Conservation (phyloP, 805 yeast species). For the Candida tibetensis region DNA sequence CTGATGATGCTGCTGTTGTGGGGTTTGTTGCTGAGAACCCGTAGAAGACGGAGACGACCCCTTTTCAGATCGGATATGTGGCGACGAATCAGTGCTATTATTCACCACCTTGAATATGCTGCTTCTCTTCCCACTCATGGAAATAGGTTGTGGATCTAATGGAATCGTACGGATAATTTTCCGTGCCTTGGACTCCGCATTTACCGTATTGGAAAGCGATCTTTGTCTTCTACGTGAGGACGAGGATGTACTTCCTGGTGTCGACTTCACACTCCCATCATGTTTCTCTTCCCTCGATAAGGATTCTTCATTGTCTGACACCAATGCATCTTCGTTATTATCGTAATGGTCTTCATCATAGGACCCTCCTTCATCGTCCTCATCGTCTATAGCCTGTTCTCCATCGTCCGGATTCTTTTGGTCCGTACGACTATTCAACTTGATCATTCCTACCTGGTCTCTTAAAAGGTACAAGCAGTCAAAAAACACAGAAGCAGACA, state of each 20-base stretch:
- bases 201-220: constrained; percentile 51
- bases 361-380: constrained; percentile 23
- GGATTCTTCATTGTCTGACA: constrained; percentile 16
- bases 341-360: constrained; percentile 31
- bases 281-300: constrained; percentile 4
- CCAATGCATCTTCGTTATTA: constrained; percentile 22
- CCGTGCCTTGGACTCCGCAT: constrained; percentile 72
- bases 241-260: constrained; percentile 40
- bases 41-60: constrained; percentile 4
- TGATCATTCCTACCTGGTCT: constrained; percentile 85
- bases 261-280: constrained; percentile 26
- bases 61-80: constrained; percentile 14
- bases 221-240: constrained; percentile 38
- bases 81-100: constrained; percentile 32
- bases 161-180: constrained; percentile 77
- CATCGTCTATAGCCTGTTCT: constrained; percentile 11
- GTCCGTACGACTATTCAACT: constrained; percentile 41
- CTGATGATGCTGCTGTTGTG: too few relatives aligned
- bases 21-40: not conserved
- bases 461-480: constrained; percentile 84
- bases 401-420: constrained; percentile 19
- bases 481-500: constrained; percentile 91
- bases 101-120: constrained; percentile 38
- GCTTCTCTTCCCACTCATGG: constrained; percentile 36
- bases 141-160: constrained; percentile 77